Conservation (phyloP, 495 filamentous ascomycete genomes). For the Melanomma pulvis-pyrius region DNA sequence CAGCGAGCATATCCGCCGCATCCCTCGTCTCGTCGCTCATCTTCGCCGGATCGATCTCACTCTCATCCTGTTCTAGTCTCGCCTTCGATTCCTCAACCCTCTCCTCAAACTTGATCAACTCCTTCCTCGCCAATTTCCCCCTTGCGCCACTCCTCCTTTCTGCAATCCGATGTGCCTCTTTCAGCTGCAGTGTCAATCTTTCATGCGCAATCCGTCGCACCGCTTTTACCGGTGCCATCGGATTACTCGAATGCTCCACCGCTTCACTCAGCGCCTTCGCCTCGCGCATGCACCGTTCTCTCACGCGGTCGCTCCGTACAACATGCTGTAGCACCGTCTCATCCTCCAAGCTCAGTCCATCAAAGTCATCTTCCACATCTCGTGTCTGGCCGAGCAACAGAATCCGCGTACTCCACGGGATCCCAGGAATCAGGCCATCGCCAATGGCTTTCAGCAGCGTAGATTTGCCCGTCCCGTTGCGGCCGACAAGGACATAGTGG, state of each 20-base stretch:
- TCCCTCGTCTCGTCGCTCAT: slow-evolving; percentile 37
- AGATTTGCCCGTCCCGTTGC: slow-evolving; percentile 81
- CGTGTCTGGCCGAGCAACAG: slow-evolving; percentile 73
- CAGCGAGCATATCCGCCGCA: slow-evolving; percentile 40
- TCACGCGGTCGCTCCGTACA: slow-evolving; percentile 63
- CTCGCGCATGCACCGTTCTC: slow-evolving; percentile 60
- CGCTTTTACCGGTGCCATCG: slow-evolving; percentile 59
- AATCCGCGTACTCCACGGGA: slow-evolving; percentile 68
- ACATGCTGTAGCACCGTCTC: slow-evolving; percentile 67
- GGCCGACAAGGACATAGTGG: slow-evolving; percentile 73
- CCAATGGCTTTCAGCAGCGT: slow-evolving; percentile 75
- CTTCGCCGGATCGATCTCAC: slow-evolving; percentile 30
- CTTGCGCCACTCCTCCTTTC: slow-evolving; percentile 69
- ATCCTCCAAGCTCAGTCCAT: slow-evolving; percentile 15
- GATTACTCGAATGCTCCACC: slow-evolving; percentile 52
- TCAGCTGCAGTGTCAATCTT: slow-evolving; percentile 61
- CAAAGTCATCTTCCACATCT: slow-evolving; percentile 40
- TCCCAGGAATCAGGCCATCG: slow-evolving; percentile 77
- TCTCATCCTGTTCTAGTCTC: slow-evolving; percentile 29
- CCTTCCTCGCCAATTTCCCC: slow-evolving; percentile 72
- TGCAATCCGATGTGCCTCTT: slow-evolving; percentile 72
- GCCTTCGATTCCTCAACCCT: slow-evolving; percentile 58
- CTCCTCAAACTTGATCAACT: slow-evolving; percentile 65
- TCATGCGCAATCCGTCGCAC: slow-evolving; percentile 63
- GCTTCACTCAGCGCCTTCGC: slow-evolving; percentile 54